Evolutionary conservation across 1,284 basidiomycete genomes (phyloP).

Genomic region (Cryptococcus maquisensis): DNA sequence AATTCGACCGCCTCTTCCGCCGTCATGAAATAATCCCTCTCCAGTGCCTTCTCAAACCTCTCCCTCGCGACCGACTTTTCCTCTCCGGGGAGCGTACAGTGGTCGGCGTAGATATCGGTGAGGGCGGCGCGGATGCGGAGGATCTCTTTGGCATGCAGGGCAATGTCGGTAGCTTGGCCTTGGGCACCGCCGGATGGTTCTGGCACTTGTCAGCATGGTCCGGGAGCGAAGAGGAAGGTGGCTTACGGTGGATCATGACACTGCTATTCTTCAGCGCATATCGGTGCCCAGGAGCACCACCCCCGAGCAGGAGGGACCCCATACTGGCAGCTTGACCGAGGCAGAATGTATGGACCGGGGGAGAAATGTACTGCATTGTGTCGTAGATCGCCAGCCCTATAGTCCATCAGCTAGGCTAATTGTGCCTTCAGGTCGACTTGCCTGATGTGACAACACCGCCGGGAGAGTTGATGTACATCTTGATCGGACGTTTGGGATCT

Average conservation of each 20-base stretch:
- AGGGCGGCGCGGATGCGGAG: slow-evolving; percentile 74
- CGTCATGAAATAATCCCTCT: slow-evolving; percentile 92
- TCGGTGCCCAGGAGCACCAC: slow-evolving; percentile 78
- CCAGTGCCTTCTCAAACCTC: slow-evolving; percentile 80
- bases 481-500: slow-evolving; percentile 83
- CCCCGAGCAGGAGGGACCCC: slow-evolving; percentile 83
- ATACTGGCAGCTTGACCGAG: slow-evolving; percentile 88
- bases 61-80: slow-evolving; percentile 59
- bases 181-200: slow-evolving; percentile 91
- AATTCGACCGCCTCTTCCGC: slow-evolving; percentile 81
- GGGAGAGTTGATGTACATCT: slow-evolving; percentile 90
- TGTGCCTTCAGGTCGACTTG: too few species aligned
- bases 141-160: slow-evolving; percentile 90
- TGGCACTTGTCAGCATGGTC: slow-evolving; percentile 36
- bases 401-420: too few species aligned
- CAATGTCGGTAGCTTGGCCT: slow-evolving; percentile 88
- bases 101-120: slow-evolving; percentile 68
- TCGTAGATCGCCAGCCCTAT: slow-evolving; percentile 77
- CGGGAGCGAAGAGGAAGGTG: neutral
- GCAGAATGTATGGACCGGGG: slow-evolving; percentile 91
- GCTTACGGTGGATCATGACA: slow-evolving; percentile 94
- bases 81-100: slow-evolving; percentile 65
- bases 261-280: slow-evolving; percentile 85
- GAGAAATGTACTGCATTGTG: slow-evolving; percentile 80
- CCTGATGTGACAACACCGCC: slow-evolving; percentile 91